Conservation (phyloP, 345 rosid species). For the Boechera stricta region DNA sequence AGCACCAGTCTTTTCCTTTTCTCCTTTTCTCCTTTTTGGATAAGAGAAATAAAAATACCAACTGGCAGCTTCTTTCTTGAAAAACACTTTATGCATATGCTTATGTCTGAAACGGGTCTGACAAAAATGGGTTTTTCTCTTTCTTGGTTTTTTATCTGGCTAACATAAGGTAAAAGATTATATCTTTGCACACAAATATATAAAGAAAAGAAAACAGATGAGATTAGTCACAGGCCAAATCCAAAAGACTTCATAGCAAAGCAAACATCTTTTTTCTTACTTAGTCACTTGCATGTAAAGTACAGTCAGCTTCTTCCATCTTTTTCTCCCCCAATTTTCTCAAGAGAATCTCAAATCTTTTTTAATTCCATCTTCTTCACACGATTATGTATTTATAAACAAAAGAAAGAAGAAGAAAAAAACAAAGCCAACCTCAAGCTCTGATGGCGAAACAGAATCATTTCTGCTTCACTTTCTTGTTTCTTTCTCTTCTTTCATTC, state of each 20-base stretch:
- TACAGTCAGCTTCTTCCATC: constrained; percentile 44
- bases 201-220: constrained; percentile 30
- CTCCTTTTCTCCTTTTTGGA: constrained; percentile 46
- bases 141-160: background rate
- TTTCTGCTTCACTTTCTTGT: constrained; percentile 34
- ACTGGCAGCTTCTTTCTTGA: constrained; percentile 44
- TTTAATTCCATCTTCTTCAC: constrained; percentile 19
- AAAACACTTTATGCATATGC: constrained; percentile 48
- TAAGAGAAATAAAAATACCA: constrained; percentile 32
- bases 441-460: constrained; percentile 55
- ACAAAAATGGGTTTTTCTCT: constrained; percentile 34
- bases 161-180: constrained; percentile 27
- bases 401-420: constrained; percentile 32
- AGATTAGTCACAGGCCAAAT: constrained; percentile 39
- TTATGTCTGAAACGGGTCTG: constrained; percentile 46
- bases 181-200: constrained; percentile 30
- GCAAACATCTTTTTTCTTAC: constrained; percentile 50
- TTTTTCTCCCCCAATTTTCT: constrained; percentile 40
- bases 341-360: constrained; percentile 38
- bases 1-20: constrained; percentile 34
- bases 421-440: constrained; percentile 22
- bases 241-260: constrained; percentile 63
- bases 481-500: constrained; percentile 49
- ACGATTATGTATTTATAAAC: constrained; percentile 40
- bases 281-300: constrained; percentile 47